These are phyloP conservation scores for Stemphylium beticola DNA, from an alignment of 2,329 filamentous ascomycete species.

Conservation along the genomic window DNA sequence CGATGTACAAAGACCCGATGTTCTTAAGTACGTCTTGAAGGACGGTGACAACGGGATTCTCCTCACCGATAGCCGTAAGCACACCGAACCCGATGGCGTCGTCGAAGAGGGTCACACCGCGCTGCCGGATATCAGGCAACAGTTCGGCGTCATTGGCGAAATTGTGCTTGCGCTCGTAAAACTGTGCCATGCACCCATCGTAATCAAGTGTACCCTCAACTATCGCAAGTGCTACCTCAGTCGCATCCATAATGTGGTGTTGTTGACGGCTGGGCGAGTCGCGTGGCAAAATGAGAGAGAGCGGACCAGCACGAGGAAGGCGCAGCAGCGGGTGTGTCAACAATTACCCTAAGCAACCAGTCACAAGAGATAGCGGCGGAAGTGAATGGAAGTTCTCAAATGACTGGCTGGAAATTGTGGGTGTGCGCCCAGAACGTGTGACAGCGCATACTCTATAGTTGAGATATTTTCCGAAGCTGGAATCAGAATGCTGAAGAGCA, in stretches of 20 bases:
- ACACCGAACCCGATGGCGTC: not conserved
- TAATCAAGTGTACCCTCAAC: not conserved
- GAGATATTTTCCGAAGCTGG: too few species aligned
- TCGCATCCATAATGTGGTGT: not conserved
- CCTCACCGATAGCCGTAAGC: not conserved
- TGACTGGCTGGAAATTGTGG: too few species aligned
- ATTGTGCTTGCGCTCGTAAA: not conserved
- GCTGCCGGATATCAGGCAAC: not conserved
- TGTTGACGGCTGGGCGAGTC: not conserved
- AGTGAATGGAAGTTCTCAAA: not conserved
- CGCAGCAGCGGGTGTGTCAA: too few species aligned
- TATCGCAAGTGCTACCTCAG: not conserved
- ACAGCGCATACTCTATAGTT: too few species aligned
- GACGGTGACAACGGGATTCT: not conserved
- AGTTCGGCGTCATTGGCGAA: not conserved
- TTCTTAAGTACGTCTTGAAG: not conserved
- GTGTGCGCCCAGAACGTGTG: too few species aligned
- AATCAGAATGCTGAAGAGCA: too few species aligned
- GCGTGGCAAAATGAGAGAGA: not conserved
- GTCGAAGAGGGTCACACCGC: not conserved
- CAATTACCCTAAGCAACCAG: too few species aligned
- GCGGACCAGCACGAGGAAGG: not conserved
- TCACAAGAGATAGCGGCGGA: too few species aligned
- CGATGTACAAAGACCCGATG: not conserved
- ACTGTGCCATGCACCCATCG: not conserved